phyloP scores from a whole-genome alignment of 495 filamentous ascomycete genomes.

The Cercophora newfieldiana region DNA sequence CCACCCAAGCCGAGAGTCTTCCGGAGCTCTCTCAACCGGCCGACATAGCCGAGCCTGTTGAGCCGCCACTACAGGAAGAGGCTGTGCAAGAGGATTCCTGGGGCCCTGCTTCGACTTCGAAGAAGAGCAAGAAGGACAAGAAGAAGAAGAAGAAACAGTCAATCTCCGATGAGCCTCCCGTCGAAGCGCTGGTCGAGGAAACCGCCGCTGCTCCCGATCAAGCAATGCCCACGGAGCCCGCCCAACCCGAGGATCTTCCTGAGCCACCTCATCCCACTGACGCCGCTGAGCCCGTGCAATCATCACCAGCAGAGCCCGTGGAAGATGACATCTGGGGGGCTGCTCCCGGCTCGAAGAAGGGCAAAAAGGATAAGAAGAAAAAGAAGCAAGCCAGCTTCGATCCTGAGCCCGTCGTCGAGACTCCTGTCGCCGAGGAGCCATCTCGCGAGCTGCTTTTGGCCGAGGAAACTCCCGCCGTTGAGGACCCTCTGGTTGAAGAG shows the following conservation, averaged over 20 bases:
- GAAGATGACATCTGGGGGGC: conserved; percentile 2
- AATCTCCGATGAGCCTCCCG: background rate
- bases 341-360: conserved; percentile 21
- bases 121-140: conserved; percentile 36
- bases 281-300: background rate
- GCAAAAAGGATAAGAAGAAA: conserved; percentile 29
- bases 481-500: background rate
- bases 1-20: background rate
- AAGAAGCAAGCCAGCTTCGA: conserved; percentile 9
- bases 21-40: background rate
- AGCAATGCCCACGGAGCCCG: background rate
- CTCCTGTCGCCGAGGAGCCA: background rate
- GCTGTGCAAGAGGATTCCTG: background rate
- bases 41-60: background rate
- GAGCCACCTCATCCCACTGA: background rate
- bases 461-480: background rate
- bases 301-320: conserved; percentile 1
- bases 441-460: too few species aligned
- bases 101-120: background rate
- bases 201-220: background rate
- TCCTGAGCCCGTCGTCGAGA: background rate
- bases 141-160: conserved; percentile 20
- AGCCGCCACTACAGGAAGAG: background rate
- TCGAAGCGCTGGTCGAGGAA: background rate
- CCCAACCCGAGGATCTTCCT: background rate